These are phyloP conservation scores for Wickerhamomyces chaumierensis DNA, from an alignment of 805 yeast genomes.

Conservation along the genomic window DNA sequence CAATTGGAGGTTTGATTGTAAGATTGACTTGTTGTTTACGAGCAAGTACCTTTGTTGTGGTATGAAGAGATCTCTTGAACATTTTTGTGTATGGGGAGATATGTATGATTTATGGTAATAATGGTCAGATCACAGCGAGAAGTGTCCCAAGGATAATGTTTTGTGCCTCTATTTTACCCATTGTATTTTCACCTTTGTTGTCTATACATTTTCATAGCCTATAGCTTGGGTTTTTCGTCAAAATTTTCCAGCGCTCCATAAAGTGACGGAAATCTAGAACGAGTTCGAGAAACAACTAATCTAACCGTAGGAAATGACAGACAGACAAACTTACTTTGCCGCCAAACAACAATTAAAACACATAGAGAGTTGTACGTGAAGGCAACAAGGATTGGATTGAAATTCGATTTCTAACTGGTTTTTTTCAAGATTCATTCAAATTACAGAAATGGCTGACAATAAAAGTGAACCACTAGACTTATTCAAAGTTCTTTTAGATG, in stretches of 20 bases:
- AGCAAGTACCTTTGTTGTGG: conserved; percentile 6
- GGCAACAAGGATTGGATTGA: too few relatives aligned
- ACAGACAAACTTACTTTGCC: neutral
- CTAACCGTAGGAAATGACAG: too few relatives aligned
- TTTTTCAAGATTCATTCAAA: too few relatives aligned
- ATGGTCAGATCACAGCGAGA: too few relatives aligned
- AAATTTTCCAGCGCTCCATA: conserved; percentile 1
- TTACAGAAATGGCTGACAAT: conserved; percentile 8
- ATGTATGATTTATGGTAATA: neutral
- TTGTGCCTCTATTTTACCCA: too few relatives aligned
- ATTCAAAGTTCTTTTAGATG: conserved; percentile 78
- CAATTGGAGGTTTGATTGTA: conserved; percentile 66
- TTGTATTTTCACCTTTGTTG: neutral
- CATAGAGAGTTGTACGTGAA: too few relatives aligned
- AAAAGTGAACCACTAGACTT: conserved; percentile 78
- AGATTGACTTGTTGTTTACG: conserved; percentile 13
- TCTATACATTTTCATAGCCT: neutral
- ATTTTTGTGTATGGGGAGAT: neutral
- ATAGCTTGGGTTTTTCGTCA: conserved; percentile 1
- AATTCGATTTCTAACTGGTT: too few relatives aligned
- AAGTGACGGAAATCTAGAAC: neutral
- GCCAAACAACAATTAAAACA: too few relatives aligned
- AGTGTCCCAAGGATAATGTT: too few relatives aligned
- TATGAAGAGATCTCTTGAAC: conserved; percentile 10
- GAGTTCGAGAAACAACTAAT: neutral